These are phyloP conservation scores for Syzygium grande DNA, from an alignment of 345 rosid species.

Conservation along the genomic window DNA sequence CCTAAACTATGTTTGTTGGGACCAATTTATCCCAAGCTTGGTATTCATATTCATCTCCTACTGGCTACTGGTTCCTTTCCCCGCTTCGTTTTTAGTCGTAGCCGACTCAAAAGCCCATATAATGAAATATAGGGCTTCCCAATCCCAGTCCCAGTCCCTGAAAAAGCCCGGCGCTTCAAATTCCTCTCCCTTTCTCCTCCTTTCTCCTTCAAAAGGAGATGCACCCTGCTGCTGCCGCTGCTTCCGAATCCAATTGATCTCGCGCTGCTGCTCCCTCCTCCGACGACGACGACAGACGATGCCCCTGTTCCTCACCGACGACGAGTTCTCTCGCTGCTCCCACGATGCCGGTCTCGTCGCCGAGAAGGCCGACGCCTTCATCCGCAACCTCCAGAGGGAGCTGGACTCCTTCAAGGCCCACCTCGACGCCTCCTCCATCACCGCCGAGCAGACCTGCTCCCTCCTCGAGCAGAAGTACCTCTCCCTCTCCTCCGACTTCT, in stretches of 20 bases:
- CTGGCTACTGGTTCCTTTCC: too few species aligned
- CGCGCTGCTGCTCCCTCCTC: neutral
- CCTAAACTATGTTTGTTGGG: too few species aligned
- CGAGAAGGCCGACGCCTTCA: constrained; percentile 74
- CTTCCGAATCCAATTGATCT: neutral
- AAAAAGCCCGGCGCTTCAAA: neutral
- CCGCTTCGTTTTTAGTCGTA: too few species aligned
- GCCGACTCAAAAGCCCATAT: neutral
- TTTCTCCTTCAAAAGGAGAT: neutral
- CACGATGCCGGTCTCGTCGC: constrained; percentile 56
- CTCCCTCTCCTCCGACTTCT: constrained; percentile 56
- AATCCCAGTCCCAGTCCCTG: neutral
- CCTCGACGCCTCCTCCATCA: constrained; percentile 77
- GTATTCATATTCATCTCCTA: too few species aligned
- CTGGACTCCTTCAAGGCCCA: constrained; percentile 70
- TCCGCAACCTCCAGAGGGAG: constrained; percentile 44
- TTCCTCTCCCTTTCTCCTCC: neutral
- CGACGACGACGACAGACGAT: constrained; percentile 70
- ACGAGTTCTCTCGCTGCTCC: constrained; percentile 61
- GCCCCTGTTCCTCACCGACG: constrained; percentile 89
- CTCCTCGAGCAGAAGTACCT: constrained; percentile 92
- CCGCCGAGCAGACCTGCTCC: constrained; percentile 95
- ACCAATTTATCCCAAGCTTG: too few species aligned
- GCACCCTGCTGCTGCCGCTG: neutral
- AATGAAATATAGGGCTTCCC: neutral